Base-by-base conservation (phyloP, 345 rosid species). In the Gossypium stocksii region DNA sequence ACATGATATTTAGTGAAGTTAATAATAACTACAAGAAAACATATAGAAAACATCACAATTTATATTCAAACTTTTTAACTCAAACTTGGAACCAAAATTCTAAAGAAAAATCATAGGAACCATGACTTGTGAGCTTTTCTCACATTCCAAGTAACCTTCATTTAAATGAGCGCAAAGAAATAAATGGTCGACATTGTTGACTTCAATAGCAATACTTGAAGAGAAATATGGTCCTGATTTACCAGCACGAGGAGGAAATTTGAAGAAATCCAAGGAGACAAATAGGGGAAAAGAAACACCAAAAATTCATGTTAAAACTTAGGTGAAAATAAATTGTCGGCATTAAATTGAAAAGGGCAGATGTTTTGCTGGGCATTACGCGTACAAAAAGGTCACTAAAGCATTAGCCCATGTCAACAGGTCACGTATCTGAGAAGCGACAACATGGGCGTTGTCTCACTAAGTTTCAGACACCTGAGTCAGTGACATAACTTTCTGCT, bases 111-210 rank as follows among this genome's bases (percentile, higher is more conserved):
- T 23, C 20, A 23, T 23, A 8, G 6, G 15, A 48, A 27, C 58
- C 45, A 3, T 27, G 58, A 15, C 71, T 67, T n/a, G 52, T 9
- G 43, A 71, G 74, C 1, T 56, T 19, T 12, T 54, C 29, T 54
- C 63, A 11, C 11, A 38, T 7, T 29, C 74, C 63, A 71, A 48
- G 52, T 11, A 3, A 14, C 25, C 15, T 72, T 17, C 20, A 23
- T 16, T 72, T 22, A 63, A 51, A 70, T 48, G 54, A n/a, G 16
- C 3, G 15, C 11, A 6, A 38, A 44, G 9, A 13, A 66, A 56
- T 34, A 34, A 5, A 56, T 29, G 58, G 76, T 63, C 76, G 78
- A 46, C 75, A 63, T 19, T 74, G n/a, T 79, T 53, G 77, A 78
- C 78, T 69, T 44, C 29, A 52, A 14, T 34, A 34, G 41, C 65